Base-by-base conservation (phyloP, 345 rosid species). In the Citrus sinensis region DNA sequence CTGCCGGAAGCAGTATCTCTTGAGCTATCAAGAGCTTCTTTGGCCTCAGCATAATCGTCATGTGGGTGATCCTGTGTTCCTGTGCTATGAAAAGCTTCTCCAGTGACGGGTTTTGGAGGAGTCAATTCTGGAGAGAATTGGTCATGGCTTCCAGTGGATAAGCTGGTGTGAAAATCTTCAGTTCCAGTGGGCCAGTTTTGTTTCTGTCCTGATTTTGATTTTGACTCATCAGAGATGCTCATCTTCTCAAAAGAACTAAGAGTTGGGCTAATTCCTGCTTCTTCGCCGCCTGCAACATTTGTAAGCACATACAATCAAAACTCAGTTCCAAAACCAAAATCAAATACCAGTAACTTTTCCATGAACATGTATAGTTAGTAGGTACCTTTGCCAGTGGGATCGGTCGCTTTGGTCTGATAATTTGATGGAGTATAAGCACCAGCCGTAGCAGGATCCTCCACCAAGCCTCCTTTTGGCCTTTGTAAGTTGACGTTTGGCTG, bases 341-440 rank as follows among this genome's bases (percentile, higher is more conserved):
- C 39, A 40, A 55, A 19, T 37, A 34, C 22, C n/a, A n/a, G 63
- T 7, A 25, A 20, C 32, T 13, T 20, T 54, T 69, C 30, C 25
- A 19, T 51, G 5, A 16, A 54, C 20, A 19, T 8, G 1, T 9
- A 22, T 5, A 14, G 2, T 1, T 35, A 20, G 35, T 22, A 32
- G 55, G 69, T 81, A 86, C 98, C 94, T 59, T 82, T 1, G 27
- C 74, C 80, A 0, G 84, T 81, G 11, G 92, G 89, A 80, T 87
- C 96, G 0, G 84, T 56, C 76, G 80, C 90, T 75, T 93, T 91
- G 29, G 91, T 74, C 81, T 88, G 88, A 79, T 88, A 88, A 80
- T 90, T 93, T 6, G 93, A 77, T 37, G 87, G 84, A 69, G 32
- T 54, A 30, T 51, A 51, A 76, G 78, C 68, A 37, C 54, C 80